phyloP scores from a whole-genome alignment of 1,139 yeast genomes.

The Chernovozyma aurita region DNA sequence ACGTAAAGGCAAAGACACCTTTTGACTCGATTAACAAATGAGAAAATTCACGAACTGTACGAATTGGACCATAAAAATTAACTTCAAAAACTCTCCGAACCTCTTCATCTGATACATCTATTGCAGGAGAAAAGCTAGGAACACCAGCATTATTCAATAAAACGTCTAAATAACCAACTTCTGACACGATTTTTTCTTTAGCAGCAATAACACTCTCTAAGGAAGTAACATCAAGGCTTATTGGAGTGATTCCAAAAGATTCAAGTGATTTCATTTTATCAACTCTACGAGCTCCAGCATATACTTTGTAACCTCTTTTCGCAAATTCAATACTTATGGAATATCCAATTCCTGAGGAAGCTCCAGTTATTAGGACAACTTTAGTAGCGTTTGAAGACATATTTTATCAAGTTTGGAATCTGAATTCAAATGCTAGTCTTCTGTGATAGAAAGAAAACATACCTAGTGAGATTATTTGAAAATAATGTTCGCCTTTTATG shows the following conservation, averaged over 20 bases:
- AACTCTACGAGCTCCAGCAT: conserved; percentile 24
- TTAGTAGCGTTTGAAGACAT: neutral
- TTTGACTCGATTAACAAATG: conserved; percentile 11
- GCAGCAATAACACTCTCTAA: conserved; percentile 16
- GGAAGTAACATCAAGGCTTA: conserved; percentile 20
- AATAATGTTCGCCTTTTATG: too few relatives aligned
- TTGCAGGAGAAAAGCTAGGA: conserved; percentile 13
- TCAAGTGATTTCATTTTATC: conserved; percentile 21
- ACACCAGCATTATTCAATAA: conserved; percentile 19
- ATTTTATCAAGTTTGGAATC: neutral
- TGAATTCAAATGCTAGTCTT: too few relatives aligned
- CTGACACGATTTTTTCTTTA: conserved; percentile 12
- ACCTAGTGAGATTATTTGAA: too few relatives aligned
- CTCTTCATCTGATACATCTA: conserved; percentile 16
- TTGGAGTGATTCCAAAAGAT: conserved; percentile 13
- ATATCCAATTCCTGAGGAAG: conserved; percentile 29
- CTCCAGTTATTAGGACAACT: conserved; percentile 27
- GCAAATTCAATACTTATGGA: conserved; percentile 23
- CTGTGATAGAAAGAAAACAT: too few relatives aligned
- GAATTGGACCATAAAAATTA: conserved; percentile 16
- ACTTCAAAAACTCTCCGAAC: conserved; percentile 13
- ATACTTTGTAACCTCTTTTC: conserved; percentile 22
- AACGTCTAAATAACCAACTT: conserved; percentile 15
- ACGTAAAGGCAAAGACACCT: conserved; percentile 12
- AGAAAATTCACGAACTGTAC: conserved; percentile 13